Evolutionary conservation across 2,329 filamentous ascomycete genomes (phyloP), one percentile per base, ranked within the genome.

Genomic region (Ilyonectria sp.): DNA sequence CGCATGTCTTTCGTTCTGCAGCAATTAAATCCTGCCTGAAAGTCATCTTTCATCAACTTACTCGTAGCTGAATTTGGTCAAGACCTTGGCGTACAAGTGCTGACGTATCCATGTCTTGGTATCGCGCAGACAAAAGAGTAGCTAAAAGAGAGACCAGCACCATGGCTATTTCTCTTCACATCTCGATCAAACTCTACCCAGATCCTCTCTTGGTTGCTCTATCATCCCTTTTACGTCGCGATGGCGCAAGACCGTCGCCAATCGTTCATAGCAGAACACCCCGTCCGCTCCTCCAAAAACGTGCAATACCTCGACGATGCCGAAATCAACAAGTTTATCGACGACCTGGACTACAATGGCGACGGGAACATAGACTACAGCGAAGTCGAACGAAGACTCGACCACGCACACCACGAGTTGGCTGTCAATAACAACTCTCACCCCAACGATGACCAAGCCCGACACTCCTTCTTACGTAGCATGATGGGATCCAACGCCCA

Each of bases 351-450:
- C 71, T 81, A 82, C 68, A 82, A 89, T 66, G 80, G 81, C 21
- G 83, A 89, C 74, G 86, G 86, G 13, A 79, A 78, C 70, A 85
- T 89, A 63, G 83, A 85, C 63, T 88, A 87, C 71, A 75, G 75
- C 60, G 86, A 89, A 69, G 72, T 89, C 33, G 86, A 88, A 71
- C 79, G 77, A 5, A 88, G 87, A 67, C 81, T 90, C 2, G 85
- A 89, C 46, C 76, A 85, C 44, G 84, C 87, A 1, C 84, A 88
- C 75, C 78, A 85, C 44, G 82, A 88, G 71, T 79, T 89, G 56
- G 82, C 82, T 5, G 84, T 86, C 83, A 83, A 71, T 68, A 75
- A 61, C n/a, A 76, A 71, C 71, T 76, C 75, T 71, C 79, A 77
- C 62, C 74, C 71, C 59, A 70, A 75, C 46, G 75, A 80, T 44